These are phyloP conservation scores for Atractiella rhizophila DNA, from an alignment of 768 basidiomycete genomes.

Conservation along the genomic window DNA sequence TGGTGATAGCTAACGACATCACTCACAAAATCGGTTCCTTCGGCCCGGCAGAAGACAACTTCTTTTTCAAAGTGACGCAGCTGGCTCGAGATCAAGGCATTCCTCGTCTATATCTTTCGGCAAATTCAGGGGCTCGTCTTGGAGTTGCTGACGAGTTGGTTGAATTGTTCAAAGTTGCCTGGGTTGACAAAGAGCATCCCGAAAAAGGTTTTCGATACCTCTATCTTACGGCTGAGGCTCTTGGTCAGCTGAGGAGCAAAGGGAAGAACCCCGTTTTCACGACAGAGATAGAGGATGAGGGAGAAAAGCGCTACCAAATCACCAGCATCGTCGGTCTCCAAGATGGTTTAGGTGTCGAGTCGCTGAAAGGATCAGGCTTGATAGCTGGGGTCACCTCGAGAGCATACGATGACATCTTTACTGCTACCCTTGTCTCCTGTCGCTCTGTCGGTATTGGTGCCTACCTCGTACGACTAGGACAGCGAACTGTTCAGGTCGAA, in stretches of 20 bases:
- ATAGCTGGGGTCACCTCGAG: conserved; percentile 96
- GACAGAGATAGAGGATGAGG: conserved; percentile 56
- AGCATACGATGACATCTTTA: conserved; percentile 98
- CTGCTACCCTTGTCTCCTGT: conserved; percentile 92
- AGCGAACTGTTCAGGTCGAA: conserved; percentile 94
- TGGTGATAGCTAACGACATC: conserved; percentile 92
- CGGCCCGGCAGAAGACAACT: conserved; percentile 81
- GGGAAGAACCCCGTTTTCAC: conserved; percentile 52
- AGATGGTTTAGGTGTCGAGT: conserved; percentile 91
- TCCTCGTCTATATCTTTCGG: conserved; percentile 90
- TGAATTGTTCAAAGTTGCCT: conserved; percentile 65
- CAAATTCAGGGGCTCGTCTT: conserved; percentile 93
- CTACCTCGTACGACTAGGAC: conserved; percentile 88
- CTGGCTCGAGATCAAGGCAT: conserved; percentile 69
- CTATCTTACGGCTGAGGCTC: conserved; percentile 79
- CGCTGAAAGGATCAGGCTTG: conserved; percentile 78
- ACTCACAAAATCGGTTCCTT: conserved; percentile 97
- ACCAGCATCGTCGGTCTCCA: conserved; percentile 92
- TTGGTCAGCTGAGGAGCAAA: conserved; percentile 67
- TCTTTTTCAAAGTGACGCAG: conserved; percentile 82
- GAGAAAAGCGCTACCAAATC: conserved; percentile 75
- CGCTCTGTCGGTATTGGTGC: conserved; percentile 98
- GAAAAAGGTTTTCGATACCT: conserved; percentile 93
- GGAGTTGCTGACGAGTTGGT: conserved; percentile 83
- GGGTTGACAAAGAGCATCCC: conserved; percentile 53